phyloP scores from a whole-genome alignment of 176 grass and related monocot species.

The Ensete glaucum region DNA sequence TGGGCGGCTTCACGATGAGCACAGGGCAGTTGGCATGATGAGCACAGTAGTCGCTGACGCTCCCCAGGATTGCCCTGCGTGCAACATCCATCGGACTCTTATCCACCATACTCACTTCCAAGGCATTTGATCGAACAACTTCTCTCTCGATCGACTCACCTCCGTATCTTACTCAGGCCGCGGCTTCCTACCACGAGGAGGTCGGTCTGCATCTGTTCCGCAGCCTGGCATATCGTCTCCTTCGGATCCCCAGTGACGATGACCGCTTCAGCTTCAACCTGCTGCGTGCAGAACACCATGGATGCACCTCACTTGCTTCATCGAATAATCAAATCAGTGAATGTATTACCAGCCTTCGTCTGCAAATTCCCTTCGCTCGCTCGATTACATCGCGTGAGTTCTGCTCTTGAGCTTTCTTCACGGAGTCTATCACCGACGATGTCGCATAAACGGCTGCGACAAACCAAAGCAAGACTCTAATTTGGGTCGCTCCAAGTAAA shows the following conservation, averaged over 20 bases:
- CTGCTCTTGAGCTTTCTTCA: conserved; percentile 51
- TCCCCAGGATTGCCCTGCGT: not conserved
- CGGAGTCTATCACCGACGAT: conserved; percentile 27
- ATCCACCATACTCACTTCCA: not conserved
- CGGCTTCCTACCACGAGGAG: conserved; percentile 71
- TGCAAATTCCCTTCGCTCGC: conserved; percentile 43
- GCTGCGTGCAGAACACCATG: not conserved
- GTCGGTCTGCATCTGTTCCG: conserved; percentile 43
- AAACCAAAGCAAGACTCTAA: too few species aligned
- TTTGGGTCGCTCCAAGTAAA: too few species aligned
- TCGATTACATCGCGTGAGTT: conserved; percentile 31
- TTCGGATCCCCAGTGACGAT: conserved; percentile 72
- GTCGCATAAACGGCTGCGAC: conserved; percentile 31
- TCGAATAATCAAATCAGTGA: too few species aligned
- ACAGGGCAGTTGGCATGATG: not conserved
- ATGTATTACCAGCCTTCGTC: conserved; percentile 21
- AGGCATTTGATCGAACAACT: too few species aligned
- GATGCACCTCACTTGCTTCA: too few species aligned
- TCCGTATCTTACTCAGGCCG: conserved; percentile 55
- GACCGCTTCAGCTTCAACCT: conserved; percentile 32
- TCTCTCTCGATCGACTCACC: conserved; percentile 14
- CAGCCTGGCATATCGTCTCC: conserved; percentile 53
- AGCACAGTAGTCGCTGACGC: conserved; percentile 5
- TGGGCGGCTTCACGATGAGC: not conserved
- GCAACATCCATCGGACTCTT: not conserved